Evolutionary conservation across 768 basidiomycete species (phyloP), one percentile per base, ranked within the genome.

Genomic region (Pulveroboletus sp.): DNA sequence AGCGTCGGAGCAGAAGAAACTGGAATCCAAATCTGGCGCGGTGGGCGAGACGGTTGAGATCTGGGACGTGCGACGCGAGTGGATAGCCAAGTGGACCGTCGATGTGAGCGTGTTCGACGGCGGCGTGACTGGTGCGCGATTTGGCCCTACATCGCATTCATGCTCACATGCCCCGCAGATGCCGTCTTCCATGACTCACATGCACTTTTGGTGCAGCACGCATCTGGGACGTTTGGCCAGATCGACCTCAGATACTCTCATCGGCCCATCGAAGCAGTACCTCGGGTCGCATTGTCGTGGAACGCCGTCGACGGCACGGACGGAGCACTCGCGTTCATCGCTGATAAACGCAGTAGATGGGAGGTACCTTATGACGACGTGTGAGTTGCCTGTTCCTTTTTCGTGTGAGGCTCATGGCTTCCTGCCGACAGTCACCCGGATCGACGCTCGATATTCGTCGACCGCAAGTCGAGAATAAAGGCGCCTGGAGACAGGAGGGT

Each of bases 41-140:
- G 43, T 58, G 3, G 79, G 82, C 3, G 85, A 89, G 59, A 71
- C 81, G 0, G 74, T 90, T 26, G 89, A 92, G 58, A 83, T 93
- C 20, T 93, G 91, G 91, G 90, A 93, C 63, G 86, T 88, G 2
- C 74, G 90, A 46, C 73, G 91, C 40, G 78, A 80, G 0, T 89
- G 85, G 79, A 76, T 92, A 42, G 84, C 86, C 6, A 93, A 93
- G 68, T 93, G 90, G 86, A 76, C 79, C 3, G 77, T 91, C 11
- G 76, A 73, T 19, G 80, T 82, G 13, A 81, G 80, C 12, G 73
- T 78, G 5, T 72, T 71, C 1, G 89, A 92, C 50, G 86, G 89
- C 6, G 83, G 83, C 20, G 81, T 86, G 4, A 84, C 84, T 12
- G 90, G 90, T 90, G 55, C 23, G 76, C 60, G n/a, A n/a, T 27